Evolutionary conservation across 2,329 filamentous ascomycete species (phyloP), one percentile per base, ranked within the genome.

Genomic region (Fusarium ambrosium): DNA sequence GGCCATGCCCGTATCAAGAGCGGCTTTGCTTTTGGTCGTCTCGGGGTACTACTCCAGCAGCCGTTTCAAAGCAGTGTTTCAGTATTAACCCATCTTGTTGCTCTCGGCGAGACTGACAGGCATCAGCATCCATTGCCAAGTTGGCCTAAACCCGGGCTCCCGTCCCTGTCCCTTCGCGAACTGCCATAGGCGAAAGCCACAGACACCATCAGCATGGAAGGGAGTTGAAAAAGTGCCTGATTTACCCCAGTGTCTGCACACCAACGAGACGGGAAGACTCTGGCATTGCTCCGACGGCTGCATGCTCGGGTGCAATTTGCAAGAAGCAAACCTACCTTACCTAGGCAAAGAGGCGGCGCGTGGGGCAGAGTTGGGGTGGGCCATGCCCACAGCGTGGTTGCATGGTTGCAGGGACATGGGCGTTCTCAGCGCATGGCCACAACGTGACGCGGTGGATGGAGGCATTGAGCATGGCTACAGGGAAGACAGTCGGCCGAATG

Each of bases 401-500:
- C 70, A 78, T 78, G 70, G 76, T 69, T 75, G 72, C 73, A 76
- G 39, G 64, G 75, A 68, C 69, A 68, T 69, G 69, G 69, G 63
- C 55, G 69, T 66, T 70, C 73, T 74, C 76, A 77, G 76, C 77
- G 78, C 78, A 76, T 80, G 78, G 78, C 75, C 74, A 77, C 78
- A 79, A 80, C 78, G 78, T 80, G 78, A 80, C 71, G 74, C 72
- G 68, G 77, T 73, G 78, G 75, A 78, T 72, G 70, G 70, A 74
- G 66, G 62, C 68, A 75, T 58, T 61, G 69, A 74, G 76, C 73
- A 73, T 80, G 78, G 77, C 74, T 77, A 67, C 77, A 78, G 67
- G 77, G 77, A 74, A 70, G 67, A 63, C 69, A 66, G 67, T 53
- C 58, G 56, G 55, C 78, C 77, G 64, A 78, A 80, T 77, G 64